Percentiles rank a stretch among this genome's conserved stretches.
phyloP scores from a whole-genome alignment of 2,329 filamentous ascomycete genomes.

The Drechslera avenae region DNA sequence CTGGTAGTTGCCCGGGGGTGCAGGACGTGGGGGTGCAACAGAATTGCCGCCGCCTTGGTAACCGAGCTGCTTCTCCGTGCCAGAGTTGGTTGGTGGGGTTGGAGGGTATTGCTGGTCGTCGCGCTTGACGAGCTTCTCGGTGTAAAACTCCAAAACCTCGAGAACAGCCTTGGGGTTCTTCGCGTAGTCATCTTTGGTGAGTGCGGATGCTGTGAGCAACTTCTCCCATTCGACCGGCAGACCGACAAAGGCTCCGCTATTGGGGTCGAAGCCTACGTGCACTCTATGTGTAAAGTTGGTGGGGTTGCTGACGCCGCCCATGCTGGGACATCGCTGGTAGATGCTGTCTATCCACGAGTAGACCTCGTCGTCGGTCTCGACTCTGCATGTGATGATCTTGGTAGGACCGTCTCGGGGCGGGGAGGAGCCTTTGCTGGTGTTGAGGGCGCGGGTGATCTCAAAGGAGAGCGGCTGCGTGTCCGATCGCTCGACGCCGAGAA shows the following conservation, averaged over 20 bases:
- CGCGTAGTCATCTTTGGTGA: constrained; percentile 98
- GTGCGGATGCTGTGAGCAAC: constrained; percentile 90
- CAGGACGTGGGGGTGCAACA: constrained; percentile 56
- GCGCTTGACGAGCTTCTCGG: constrained; percentile 75
- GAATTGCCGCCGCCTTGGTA: constrained; percentile 52
- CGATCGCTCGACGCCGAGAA: constrained; percentile 87
- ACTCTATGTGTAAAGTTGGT: constrained; percentile 98
- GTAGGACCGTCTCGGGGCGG: constrained; percentile 80
- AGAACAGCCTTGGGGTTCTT: constrained; percentile 78
- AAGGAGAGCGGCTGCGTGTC: constrained; percentile 92
- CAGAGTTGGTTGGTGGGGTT: constrained; percentile 61
- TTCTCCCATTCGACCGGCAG: constrained; percentile 97
- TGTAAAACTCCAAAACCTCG: constrained; percentile 84
- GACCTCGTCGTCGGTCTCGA: constrained; percentile 93
- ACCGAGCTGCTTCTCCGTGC: constrained; percentile 56
- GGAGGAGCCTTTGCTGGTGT: constrained; percentile 61
- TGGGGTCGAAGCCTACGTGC: constrained; percentile 95
- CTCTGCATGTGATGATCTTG: constrained; percentile 86
- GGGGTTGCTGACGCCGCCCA: constrained; percentile 97
- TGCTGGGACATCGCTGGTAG: constrained; percentile 92
- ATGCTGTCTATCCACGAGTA: constrained; percentile 99
- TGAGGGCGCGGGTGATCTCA: constrained; percentile 80
- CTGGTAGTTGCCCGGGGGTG: constrained; percentile 49
- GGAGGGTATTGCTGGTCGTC: constrained; percentile 71
- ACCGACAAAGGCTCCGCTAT: constrained; percentile 92